These are phyloP conservation scores for Phytophthora litchii DNA, from an alignment of 352 stramenopile species.

Conservation along the genomic window DNA sequence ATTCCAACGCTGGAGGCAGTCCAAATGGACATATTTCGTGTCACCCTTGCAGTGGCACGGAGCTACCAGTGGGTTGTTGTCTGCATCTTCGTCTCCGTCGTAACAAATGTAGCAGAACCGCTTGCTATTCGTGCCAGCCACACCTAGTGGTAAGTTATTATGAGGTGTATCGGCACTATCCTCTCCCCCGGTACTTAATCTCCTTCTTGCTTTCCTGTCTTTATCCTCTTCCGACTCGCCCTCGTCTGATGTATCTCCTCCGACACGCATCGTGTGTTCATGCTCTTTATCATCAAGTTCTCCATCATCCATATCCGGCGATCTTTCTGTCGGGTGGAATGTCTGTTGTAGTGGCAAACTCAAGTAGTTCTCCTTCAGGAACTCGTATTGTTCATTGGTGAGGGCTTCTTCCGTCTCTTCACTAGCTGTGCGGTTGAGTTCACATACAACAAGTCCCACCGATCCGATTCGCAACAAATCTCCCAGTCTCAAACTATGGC, in stretches of 20 bases:
- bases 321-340: conserved; percentile 65
- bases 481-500: conserved; percentile 75
- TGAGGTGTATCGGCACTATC: conserved; percentile 15
- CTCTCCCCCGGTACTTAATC: conserved; percentile 19
- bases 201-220: conserved; percentile 44
- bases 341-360: conserved; percentile 84
- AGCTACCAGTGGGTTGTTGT: conserved; percentile 88
- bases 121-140: conserved; percentile 52
- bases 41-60: conserved; percentile 93
- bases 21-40: conserved; percentile 93
- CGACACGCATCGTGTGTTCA: conserved; percentile 27
- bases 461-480: conserved; percentile 91
- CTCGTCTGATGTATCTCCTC: conserved; percentile 77
- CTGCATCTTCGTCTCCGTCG: conserved; percentile 86
- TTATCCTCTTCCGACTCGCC: conserved; percentile 84
- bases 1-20: conserved; percentile 93
- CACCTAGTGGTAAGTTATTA: conserved; percentile 45
- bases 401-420: conserved; percentile 79
- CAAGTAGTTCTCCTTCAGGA: conserved; percentile 88
- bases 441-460: conserved; percentile 91
- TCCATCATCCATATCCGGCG: conserved; percentile 42
- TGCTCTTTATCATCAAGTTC: conserved; percentile 43
- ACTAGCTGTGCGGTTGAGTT: conserved; percentile 78
- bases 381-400: conserved; percentile 86
- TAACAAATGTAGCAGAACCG: conserved; percentile 94